Conservation (phyloP, 495 filamentous ascomycete species). For the Schizothecium vesticola region DNA sequence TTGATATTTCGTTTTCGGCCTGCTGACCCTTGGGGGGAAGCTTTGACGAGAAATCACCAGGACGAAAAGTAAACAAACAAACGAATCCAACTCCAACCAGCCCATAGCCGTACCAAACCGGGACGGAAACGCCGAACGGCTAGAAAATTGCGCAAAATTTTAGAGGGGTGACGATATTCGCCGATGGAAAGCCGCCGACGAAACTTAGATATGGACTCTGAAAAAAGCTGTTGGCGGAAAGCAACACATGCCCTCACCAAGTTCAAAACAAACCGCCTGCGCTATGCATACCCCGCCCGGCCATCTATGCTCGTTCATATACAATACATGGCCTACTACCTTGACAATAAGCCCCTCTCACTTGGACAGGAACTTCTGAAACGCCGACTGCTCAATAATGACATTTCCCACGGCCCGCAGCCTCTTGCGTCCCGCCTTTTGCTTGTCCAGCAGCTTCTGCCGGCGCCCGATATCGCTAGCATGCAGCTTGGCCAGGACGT, state of each 20-base stretch:
- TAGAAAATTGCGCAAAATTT: too few species aligned
- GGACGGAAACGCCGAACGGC: too few species aligned
- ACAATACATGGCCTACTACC: background rate
- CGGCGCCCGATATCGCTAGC: conserved; percentile 79
- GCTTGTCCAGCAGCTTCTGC: conserved; percentile 87
- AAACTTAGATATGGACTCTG: background rate
- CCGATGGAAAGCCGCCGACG: background rate
- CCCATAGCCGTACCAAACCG: too few species aligned
- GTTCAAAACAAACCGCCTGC: background rate
- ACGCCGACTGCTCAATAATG: conserved; percentile 86
- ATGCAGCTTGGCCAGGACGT: conserved; percentile 88
- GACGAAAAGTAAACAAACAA: background rate
- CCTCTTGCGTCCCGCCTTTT: conserved; percentile 93
- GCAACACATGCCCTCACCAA: background rate
- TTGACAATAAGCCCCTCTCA: conserved; percentile 11
- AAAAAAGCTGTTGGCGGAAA: background rate
- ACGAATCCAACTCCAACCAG: background rate
- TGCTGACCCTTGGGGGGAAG: background rate
- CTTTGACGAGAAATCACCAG: background rate
- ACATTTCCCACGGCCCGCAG: conserved; percentile 71
- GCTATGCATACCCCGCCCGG: background rate
- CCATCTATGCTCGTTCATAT: background rate
- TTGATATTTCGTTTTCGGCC: background rate
- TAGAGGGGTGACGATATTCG: background rate
- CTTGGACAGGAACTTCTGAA: conserved; percentile 77